Base-by-base conservation (phyloP, 2,329 filamentous ascomycete genomes). In the Clarireedia hainanense region DNA sequence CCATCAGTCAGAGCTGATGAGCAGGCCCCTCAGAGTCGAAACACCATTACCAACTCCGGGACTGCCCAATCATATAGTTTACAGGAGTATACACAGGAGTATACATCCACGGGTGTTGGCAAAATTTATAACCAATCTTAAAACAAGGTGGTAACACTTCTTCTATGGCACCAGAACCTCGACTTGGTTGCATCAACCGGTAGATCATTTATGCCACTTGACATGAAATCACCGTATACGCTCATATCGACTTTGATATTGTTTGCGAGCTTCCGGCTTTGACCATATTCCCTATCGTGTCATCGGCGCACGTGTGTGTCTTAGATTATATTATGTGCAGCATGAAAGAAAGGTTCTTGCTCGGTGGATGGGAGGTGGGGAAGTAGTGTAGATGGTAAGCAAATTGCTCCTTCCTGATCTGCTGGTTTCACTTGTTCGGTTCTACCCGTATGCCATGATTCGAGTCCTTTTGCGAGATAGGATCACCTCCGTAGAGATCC, bases 391-490 rank as follows among this genome's bases (percentile, higher is more conserved):
- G 12, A 20, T 43, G 36, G 24, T 3, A 30, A 40, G 17, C 30
- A 20, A 42, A 50, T 24, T 55, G 3, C 37, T 27, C 46, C 26
- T 43, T 50, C 52, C 46, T 50, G 52, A 55, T 55, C 50, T 39
- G 52, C 49, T 39, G 46, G 30, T 34, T 12, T 34, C 30, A 34
- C 30, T 34, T 34, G 30, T 12, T 34, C 30, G 30, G 30, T 12
- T 34, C 30, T 34, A 34, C 30, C 30, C 30, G 30, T 12, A 34
- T 34, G 30, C 4, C 9, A 34, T 34, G 30, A 34, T 34, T 34
- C 30, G 10, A 34, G 5, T 34, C 30, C 10, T 4, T 34, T 34
- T 34, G 10, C 30, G 30, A 34, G 10, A 34, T 34, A 10, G 27
- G 10, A 30, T 12, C 10, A 12, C 30, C 10, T 34, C 10, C 10